A percentile compares a stretch with the other conserved stretches of the same genome.
phyloP scores from a whole-genome alignment of 345 rosid species.

The Bruguiera parviflora region DNA sequence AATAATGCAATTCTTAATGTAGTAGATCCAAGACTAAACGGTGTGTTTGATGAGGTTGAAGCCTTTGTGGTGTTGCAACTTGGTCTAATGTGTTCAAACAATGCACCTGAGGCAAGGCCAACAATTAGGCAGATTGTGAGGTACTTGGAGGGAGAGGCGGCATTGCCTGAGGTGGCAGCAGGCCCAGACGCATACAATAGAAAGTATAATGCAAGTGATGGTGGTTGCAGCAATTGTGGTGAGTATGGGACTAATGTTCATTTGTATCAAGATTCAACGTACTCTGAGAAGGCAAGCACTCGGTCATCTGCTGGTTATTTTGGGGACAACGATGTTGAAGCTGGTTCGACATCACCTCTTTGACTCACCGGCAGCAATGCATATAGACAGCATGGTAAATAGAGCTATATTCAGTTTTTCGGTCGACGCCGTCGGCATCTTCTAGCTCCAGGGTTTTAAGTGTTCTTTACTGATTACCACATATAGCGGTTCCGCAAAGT shows the following conservation, averaged over 20 bases:
- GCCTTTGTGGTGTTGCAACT: slow-evolving; percentile 58
- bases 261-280: slow-evolving; percentile 40
- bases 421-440: background rate
- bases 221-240: slow-evolving; percentile 6
- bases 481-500: too few relatives aligned
- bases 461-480: background rate
- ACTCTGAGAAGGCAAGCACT: slow-evolving; percentile 34
- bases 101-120: slow-evolving; percentile 57
- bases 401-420: background rate
- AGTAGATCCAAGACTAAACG: slow-evolving; percentile 62
- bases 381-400: slow-evolving; percentile 16
- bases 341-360: slow-evolving; percentile 30
- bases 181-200: slow-evolving; percentile 44
- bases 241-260: slow-evolving; percentile 50
- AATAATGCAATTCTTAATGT: slow-evolving; percentile 56
- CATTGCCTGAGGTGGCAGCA: slow-evolving; percentile 16
- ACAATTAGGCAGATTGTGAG: slow-evolving; percentile 70
- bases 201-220: slow-evolving; percentile 21
- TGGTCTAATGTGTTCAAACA: slow-evolving; percentile 75
- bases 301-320: slow-evolving; percentile 35
- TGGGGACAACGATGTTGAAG: slow-evolving; percentile 43
- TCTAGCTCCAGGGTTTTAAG: background rate
- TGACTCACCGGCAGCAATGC: slow-evolving; percentile 26
- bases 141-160: slow-evolving; percentile 58
- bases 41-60: slow-evolving; percentile 58